phyloP scores from a whole-genome alignment of 164 flowering plant species.

The Dillenia suffruticosa region DNA sequence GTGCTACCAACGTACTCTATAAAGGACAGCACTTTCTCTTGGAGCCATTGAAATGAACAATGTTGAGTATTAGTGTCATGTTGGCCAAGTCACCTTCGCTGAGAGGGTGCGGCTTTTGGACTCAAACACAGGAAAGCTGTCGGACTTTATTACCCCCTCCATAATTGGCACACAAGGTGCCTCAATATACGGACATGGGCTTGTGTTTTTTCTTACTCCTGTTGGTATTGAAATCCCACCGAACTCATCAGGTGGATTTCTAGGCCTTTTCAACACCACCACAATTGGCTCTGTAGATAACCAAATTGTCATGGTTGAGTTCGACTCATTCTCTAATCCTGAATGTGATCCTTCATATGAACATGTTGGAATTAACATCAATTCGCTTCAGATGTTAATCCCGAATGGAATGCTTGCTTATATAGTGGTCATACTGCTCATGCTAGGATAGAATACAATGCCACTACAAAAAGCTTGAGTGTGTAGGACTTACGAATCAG shows the following conservation, averaged over 20 bases:
- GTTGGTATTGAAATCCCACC: constrained; percentile 19
- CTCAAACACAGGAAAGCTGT: constrained; percentile 6
- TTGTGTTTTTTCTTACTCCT: constrained; percentile 29
- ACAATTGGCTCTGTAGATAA: constrained; percentile 1
- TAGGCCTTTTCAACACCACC: constrained; percentile 21
- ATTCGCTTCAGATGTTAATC: constrained; percentile 13
- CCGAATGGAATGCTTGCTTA: constrained; percentile 22
- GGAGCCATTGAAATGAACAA: constrained; percentile 22
- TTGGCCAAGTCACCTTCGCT: constrained; percentile 19
- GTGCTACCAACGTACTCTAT: constrained; percentile 8
- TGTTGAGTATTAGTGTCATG: background rate
- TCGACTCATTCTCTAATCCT: constrained; percentile 17
- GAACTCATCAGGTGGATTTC: constrained; percentile 21
- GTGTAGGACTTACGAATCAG: constrained; percentile 17
- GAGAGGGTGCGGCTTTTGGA: constrained; percentile 26
- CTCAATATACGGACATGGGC: constrained; percentile 10
- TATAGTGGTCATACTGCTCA: constrained; percentile 15
- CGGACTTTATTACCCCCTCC: constrained; percentile 35
- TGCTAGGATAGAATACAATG: constrained; percentile 23
- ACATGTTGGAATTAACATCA: constrained; percentile 29
- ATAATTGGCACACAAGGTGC: constrained; percentile 1
- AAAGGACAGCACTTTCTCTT: constrained; percentile 21
- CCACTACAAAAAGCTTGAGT: constrained; percentile 21
- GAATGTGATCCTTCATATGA: constrained; percentile 20
- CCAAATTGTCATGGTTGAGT: constrained; percentile 20